phyloP scores from a whole-genome alignment of 2,329 filamentous ascomycete genomes.

The Chaetothyriales sp. region DNA sequence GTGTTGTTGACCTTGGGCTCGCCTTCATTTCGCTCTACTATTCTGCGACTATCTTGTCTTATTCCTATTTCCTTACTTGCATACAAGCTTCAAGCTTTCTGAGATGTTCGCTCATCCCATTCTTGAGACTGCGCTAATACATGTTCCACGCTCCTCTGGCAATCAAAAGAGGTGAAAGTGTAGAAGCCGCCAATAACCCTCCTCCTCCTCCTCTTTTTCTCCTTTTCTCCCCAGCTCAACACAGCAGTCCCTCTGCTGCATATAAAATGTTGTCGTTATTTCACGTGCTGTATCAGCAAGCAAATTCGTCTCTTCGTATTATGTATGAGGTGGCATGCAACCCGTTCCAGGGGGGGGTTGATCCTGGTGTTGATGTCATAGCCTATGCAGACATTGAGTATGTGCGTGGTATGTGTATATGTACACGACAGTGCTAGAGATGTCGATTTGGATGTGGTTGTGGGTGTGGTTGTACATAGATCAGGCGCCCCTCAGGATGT shows the following conservation, averaged over 20 bases:
- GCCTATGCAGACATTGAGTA: background rate
- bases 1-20: background rate
- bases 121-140: background rate
- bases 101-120: background rate
- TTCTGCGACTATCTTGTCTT: background rate
- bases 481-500: conserved; percentile 20
- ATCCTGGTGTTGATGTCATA: background rate
- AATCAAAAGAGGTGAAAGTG: background rate
- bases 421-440: background rate
- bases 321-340: background rate
- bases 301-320: background rate
- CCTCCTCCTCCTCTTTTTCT: background rate
- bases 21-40: background rate
- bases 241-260: background rate
- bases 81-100: background rate
- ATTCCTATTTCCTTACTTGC: background rate
- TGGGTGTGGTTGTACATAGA: background rate
- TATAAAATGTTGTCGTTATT: background rate
- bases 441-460: too few relatives aligned
- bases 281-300: background rate
- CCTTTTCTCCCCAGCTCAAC: background rate
- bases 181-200: background rate
- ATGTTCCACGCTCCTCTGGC: background rate
- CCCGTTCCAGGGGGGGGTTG: background rate
- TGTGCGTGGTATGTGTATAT: background rate